These are phyloP conservation scores for Suillus placidus DNA, from an alignment of 768 basidiomycete genomes.

Conservation along the genomic window DNA sequence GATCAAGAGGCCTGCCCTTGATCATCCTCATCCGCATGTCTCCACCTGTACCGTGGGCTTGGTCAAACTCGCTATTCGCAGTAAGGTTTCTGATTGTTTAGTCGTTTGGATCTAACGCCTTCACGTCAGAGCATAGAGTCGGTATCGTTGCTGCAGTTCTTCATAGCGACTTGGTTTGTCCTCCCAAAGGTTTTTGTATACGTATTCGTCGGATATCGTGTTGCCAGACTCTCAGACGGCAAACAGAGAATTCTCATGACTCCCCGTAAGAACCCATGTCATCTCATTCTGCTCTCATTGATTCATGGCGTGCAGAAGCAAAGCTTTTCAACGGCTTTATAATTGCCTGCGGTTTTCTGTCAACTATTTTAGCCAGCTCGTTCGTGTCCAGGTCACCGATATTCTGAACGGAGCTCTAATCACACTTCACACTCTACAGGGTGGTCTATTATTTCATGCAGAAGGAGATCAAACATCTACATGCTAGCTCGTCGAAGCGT, in stretches of 20 bases:
- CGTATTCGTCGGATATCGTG: slow-evolving; percentile 76
- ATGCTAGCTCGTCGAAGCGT: slow-evolving; percentile 48
- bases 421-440: slow-evolving; percentile 40
- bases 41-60: slow-evolving; percentile 86
- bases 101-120: slow-evolving; percentile 12
- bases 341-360: slow-evolving; percentile 56
- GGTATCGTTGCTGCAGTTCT: slow-evolving; percentile 76
- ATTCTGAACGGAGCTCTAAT: slow-evolving; percentile 13
- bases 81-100: slow-evolving; percentile 43
- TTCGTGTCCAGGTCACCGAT: slow-evolving; percentile 38
- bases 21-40: slow-evolving; percentile 82
- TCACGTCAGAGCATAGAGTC: slow-evolving; percentile 63
- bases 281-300: slow-evolving; percentile 8
- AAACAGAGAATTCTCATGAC: slow-evolving; percentile 75
- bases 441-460: slow-evolving; percentile 66
- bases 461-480: slow-evolving; percentile 57
- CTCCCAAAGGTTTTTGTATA: slow-evolving; percentile 74
- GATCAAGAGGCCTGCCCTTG: slow-evolving; percentile 75
- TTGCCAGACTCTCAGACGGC: slow-evolving; percentile 75
- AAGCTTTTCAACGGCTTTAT: slow-evolving; percentile 65
- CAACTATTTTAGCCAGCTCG: slow-evolving; percentile 68
- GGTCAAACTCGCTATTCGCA: slow-evolving; percentile 79
- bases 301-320: slow-evolving; percentile 44
- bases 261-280: slow-evolving; percentile 46
- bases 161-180: slow-evolving; percentile 68